phyloP scores from a whole-genome alignment of 164 flowering plant genomes.

The Sedum album region DNA sequence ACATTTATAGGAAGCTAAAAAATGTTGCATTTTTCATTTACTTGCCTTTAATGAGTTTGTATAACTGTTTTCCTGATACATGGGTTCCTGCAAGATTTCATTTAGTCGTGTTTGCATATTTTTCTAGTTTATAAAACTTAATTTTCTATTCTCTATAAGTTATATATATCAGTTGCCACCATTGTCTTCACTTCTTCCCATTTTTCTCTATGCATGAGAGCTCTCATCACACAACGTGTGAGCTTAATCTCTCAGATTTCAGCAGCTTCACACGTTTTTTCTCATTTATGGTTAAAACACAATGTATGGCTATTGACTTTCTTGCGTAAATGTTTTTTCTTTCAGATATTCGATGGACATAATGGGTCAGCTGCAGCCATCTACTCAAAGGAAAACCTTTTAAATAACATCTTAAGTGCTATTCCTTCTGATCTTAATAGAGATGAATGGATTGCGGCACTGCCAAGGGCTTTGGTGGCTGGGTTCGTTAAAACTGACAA shows the following conservation, averaged over 20 bases:
- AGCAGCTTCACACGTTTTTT: not conserved
- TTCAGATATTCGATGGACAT: slow-evolving; percentile 98
- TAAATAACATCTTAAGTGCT: slow-evolving; percentile 68
- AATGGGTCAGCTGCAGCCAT: slow-evolving; percentile 96
- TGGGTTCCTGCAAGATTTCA: no score
- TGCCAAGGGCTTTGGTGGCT: slow-evolving; percentile 96
- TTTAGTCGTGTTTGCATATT: no score
- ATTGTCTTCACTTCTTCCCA: not conserved
- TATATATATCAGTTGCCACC: not conserved
- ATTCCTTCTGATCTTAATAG: slow-evolving; percentile 82
- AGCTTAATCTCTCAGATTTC: not conserved
- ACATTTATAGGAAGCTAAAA: no score
- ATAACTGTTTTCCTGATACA: no score
- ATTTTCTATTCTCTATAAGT: not conserved
- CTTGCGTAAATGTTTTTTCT: slow-evolving; percentile 9
- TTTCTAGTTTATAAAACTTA: not conserved
- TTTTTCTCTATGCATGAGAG: not conserved
- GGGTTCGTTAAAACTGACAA: slow-evolving; percentile 97
- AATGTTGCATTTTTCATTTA: no score
- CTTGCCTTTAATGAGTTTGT: no score
- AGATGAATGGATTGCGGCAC: slow-evolving; percentile 85
- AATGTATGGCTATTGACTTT: not conserved
- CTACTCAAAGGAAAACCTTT: slow-evolving; percentile 85
- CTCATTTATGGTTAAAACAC: not conserved
- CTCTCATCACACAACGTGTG: not conserved